Evolutionary conservation across 139 green algal genomes (phyloP), one percentile per base, ranked within the genome.

Genomic region (Tetratostichococcus sp.): DNA sequence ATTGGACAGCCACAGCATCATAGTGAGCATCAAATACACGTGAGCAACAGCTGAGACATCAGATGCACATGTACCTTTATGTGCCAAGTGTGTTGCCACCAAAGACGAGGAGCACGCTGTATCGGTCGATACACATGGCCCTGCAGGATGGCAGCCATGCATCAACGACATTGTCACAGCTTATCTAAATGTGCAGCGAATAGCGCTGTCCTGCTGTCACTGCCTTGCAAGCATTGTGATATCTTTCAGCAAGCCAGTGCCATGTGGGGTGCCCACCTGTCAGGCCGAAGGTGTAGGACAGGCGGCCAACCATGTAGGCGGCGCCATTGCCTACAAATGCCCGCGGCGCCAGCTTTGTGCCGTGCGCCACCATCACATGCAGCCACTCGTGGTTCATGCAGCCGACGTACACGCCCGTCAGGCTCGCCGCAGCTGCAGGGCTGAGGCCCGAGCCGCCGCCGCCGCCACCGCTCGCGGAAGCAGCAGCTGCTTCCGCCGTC

Each of bases 51-150:
- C 39, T 62, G 11, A 17, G 14, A 25, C 50, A 28, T 23, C 1
- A 58, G 31, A 26, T 28, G 50, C 50, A 62, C 50, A 62, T 17
- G 11, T 2, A 62, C 50, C 75, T 1, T 6, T 68, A 33, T 67
- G 43, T 0, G 82, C 82, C 39, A 86, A 28, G 65, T 90, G 82
- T 22, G 76, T 28, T 1, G 75, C 72, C 17, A 91, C 86, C 34
- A 91, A 65, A 0, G 86, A 91, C 4, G 80, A 86, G 30, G 80
- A 87, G 73, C 86, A 91, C 1, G 86, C 86, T 1, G 86, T 91
- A 70, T 91, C 86, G n/a, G 80, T 87, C 33, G 58, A 78, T 22
- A 88, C 66, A 31, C 75, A 86, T 0, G 85, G 85, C 30, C 86
- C 86, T 50, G 39, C 39, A 50, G 6, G 11, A 11, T 11, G 11